Evolutionary conservation across 768 basidiomycete species (phyloP), one percentile per base, ranked within the genome.

Genomic region (Vararia minispora): DNA sequence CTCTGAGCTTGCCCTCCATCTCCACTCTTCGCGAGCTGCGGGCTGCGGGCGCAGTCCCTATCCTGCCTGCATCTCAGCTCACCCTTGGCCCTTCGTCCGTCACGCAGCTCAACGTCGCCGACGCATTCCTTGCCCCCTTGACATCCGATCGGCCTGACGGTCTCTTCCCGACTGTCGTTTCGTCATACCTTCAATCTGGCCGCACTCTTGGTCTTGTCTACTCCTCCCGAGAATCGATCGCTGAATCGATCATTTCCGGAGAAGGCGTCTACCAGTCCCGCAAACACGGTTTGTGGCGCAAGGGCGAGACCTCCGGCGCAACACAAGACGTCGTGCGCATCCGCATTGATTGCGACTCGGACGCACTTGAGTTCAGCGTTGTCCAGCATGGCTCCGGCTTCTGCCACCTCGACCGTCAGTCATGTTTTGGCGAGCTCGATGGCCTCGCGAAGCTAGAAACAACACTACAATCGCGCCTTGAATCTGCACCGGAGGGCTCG

Each of bases 201-300:
- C 76, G 77, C 47, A 69, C 79, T 5, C 75, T 98, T 12, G 95
- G 95, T 13, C 73, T 99, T 39, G 95, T 97, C 25, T 99, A 99
- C 63, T 98, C 95, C 9, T 98, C 94, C 16, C 51, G 58, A 36
- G 79, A 83, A 49, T 94, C 91, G 4, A 69, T 98, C 50, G 72
- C 70, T 34, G 87, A 92, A 57, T 83, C 85, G 49, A 89, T 99
- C 56, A 44, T 76, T 26, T 80, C 89, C 2, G 89, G 90, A 20
- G 81, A 79, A 53, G 95, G 95, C 12, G 81, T 94, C 10, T 99
- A 99, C 56, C 91, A 97, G 55, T 97, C 92, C 14, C 77, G 95
- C 43, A 90, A 87, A 55, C 88, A 94, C 52, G 92, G 92, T 12
- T 64, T 98, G 23, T 99, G 95, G 95, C 68, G 84, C 35, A 99